Base-by-base conservation (phyloP, 1,284 basidiomycete genomes). In the Rhodofomes roseus region DNA sequence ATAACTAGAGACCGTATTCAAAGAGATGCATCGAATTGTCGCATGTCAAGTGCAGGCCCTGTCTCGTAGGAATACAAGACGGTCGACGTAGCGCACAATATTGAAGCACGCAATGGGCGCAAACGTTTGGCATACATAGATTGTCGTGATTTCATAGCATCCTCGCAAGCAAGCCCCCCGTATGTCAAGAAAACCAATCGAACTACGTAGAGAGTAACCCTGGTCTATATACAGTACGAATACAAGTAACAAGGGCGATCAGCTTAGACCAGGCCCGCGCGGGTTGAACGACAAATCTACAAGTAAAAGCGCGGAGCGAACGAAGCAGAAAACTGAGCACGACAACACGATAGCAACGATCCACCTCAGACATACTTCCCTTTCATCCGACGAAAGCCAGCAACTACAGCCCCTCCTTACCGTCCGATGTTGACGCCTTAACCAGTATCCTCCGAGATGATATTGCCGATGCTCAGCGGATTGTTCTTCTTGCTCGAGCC, bases 381-480 rank as follows among this genome's bases (percentile, higher is more conserved):
- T 20, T 23, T 12, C 43, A 44, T 23, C 14, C n/a, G 2, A 11
- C 11, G 14, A 3, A 22, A 44, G 4, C 23, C 20, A n/a, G n/a
- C n/a, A 23, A 44, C 43, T 22, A 11, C 20, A 23, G 16, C 14
- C 37, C 3, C 14, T 6, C 4, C 37, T 39, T 39, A 39, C 37
- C 37, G 37, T 16, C 5, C 44, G 31, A 23, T 34, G 14, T 37
- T 34, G 34, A 6, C 11, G 14, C 22, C 51, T 51, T 39, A 67
- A 31, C 56, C 56, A 39, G 65, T 63, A 46, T 82, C 79, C 55
- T 81, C 84, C 52, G 84, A 82, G 61, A 89, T 86, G 63, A 90
- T 90, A 67, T 82, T 89, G 63, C 86, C 85, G 63, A 90, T 90
- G 65, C 85, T 88, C 76, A 90, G 68, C 63, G 81, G 82, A 64